Conservation (phyloP, 2,329 filamentous ascomycete genomes). For the Fusarium sp. region DNA sequence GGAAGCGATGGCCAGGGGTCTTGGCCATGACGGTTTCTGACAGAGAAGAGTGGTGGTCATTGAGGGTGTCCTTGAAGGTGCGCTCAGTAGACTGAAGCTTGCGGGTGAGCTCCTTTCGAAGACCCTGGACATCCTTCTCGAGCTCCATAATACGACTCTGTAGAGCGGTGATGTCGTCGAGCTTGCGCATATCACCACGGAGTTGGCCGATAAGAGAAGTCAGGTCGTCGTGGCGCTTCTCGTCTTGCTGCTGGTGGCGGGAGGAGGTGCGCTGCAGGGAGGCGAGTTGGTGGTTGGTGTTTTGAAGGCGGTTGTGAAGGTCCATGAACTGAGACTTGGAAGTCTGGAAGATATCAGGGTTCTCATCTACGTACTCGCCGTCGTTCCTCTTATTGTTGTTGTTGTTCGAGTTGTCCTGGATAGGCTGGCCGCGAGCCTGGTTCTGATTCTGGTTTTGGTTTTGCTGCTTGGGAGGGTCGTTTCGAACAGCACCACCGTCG, state of each 20-base stretch:
- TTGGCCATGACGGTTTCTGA: constrained; percentile 62
- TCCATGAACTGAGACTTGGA: constrained; percentile 80
- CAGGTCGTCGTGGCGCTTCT: constrained; percentile 69
- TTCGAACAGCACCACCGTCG: constrained; percentile 45
- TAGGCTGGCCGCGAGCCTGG: constrained; percentile 25
- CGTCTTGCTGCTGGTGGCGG: constrained; percentile 62
- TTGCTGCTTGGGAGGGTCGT: constrained; percentile 48
- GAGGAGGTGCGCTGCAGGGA: constrained; percentile 71
- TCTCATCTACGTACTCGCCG: constrained; percentile 61
- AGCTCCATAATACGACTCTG: constrained; percentile 64
- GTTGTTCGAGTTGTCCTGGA: constrained; percentile 40
- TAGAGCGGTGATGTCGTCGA: constrained; percentile 61
- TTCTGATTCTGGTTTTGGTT: constrained; percentile 18
- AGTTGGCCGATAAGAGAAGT: constrained; percentile 62
- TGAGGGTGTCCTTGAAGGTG: constrained; percentile 65
- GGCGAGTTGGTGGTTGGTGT: constrained; percentile 75
- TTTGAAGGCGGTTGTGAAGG: constrained; percentile 85
- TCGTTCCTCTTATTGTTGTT: constrained; percentile 49
- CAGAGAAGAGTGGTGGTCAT: constrained; percentile 63
- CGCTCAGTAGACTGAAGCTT: constrained; percentile 65
- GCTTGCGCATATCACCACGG: constrained; percentile 59
- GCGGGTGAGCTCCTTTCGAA: constrained; percentile 64
- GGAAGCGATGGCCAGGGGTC: constrained; percentile 62
- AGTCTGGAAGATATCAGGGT: constrained; percentile 61
- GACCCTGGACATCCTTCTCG: constrained; percentile 68